Base-by-base conservation (phyloP, 768 basidiomycete species). In the Sarcomyxa edulis region DNA sequence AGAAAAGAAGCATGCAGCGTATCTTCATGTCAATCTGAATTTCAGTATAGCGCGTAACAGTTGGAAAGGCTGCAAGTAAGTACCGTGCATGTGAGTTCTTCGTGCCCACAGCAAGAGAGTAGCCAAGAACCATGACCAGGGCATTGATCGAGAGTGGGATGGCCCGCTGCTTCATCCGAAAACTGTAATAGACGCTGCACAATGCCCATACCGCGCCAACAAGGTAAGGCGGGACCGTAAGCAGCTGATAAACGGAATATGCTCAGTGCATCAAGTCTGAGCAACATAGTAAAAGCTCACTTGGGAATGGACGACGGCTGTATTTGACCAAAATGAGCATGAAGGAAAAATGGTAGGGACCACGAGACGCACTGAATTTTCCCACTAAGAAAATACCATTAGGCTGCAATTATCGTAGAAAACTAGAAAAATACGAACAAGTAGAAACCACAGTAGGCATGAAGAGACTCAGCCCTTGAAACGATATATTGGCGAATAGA, bases 141-240 rank as follows among this genome's bases (percentile, higher is more conserved):
- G 52, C 56, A 14, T 63, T 69, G 9, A 55, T 37, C 7, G 68
- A 45, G 34, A 69, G 59, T 9, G 64, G 56, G 12, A 56, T 44
- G 6, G 55, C 61, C 10, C 67, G 61, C 37, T 62, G 55, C 31
- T 56, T 59, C 6, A 59, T 50, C 12, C 62, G 60, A 37, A 59
- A 65, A 36, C 65, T 62, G 19, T 49, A 39, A 45, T 62, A 71
- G 10, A 61, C 51, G 19, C 46, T 49, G 14, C 54, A 24, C 16
- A 71, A 35, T 2, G 68, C 58, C 64, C 69, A 71, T 23, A 66
- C 56, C 4, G 55, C 62, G 12, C 60, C 64, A 4, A 63, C 62
- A n/a, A 66, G 40, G 39, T 66, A 72, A 3, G 69, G 68, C 0
- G 70, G 71, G 2, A 74, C 72, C 12, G 71, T 72, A 4, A 68